phyloP scores from a whole-genome alignment of 768 basidiomycete genomes.

The Porpolomopsis calyptriformis region DNA sequence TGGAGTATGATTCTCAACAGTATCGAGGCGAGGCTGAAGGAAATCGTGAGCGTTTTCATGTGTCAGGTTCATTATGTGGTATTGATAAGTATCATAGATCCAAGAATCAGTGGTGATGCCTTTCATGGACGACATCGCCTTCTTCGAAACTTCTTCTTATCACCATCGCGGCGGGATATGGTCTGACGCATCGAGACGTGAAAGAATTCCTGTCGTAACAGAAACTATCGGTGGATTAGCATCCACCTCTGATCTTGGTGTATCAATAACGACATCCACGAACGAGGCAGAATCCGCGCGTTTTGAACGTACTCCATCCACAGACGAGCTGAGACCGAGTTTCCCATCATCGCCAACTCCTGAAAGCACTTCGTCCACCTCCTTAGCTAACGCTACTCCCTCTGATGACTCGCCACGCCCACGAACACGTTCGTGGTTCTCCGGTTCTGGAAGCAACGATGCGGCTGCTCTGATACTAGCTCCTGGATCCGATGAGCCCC shows the following conservation, averaged over 20 bases:
- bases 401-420: conserved; percentile 11
- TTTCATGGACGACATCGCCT: conserved; percentile 97
- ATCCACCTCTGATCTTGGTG: conserved; percentile 26
- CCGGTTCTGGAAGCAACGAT: conserved; percentile 19
- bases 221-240: conserved; percentile 15
- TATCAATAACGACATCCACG: neutral
- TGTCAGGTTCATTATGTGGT: neutral
- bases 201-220: conserved; percentile 17
- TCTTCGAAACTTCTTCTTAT: conserved; percentile 69
- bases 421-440: conserved; percentile 44
- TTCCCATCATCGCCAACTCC: conserved; percentile 4
- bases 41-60: conserved; percentile 50
- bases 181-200: conserved; percentile 55
- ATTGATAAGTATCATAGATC: conserved; percentile 42
- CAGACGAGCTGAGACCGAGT: conserved; percentile 12
- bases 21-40: conserved; percentile 80
- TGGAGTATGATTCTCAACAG: conserved; percentile 87
- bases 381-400: conserved; percentile 3
- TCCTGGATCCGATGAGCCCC: conserved; percentile 5
- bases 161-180: conserved; percentile 81
- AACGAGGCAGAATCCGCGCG: conserved; percentile 1
- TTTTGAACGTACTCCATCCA: conserved; percentile 11
- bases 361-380: conserved; percentile 3
- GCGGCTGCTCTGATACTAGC: neutral
- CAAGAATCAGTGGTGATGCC: conserved; percentile 90